Conservation (phyloP, 2,329 filamentous ascomycete species). For the Mollisiaceae sp. region DNA sequence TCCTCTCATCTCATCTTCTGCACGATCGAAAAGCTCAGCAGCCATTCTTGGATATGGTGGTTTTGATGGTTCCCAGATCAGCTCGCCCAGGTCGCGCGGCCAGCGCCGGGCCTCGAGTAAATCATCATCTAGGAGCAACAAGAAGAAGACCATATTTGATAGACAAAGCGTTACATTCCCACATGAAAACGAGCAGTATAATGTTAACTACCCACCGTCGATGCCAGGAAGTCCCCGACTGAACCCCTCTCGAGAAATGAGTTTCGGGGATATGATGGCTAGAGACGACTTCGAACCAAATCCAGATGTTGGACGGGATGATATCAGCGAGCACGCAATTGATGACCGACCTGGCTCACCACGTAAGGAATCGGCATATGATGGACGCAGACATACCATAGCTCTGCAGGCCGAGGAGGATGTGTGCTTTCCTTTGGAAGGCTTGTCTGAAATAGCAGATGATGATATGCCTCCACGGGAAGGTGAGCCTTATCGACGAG, state of each 20-base stretch:
- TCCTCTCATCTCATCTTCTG: conserved; percentile 57
- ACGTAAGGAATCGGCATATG: conserved; percentile 34
- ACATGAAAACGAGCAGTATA: conserved; percentile 54
- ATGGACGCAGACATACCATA: conserved; percentile 60
- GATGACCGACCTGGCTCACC: conserved; percentile 41
- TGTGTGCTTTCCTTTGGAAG: conserved; percentile 87
- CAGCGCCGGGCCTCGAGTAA: conserved; percentile 41
- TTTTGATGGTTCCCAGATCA: conserved; percentile 30
- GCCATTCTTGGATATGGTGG: conserved; percentile 30
- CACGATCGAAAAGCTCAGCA: conserved; percentile 42
- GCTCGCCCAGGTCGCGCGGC: conserved; percentile 5
- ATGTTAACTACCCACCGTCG: conserved; percentile 73
- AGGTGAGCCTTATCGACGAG: conserved; percentile 44
- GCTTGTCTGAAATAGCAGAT: conserved; percentile 79
- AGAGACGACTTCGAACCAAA: conserved; percentile 61
- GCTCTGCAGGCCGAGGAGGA: conserved; percentile 77
- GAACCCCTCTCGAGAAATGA: conserved; percentile 57
- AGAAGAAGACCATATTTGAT: conserved; percentile 40
- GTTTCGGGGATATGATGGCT: conserved; percentile 73
- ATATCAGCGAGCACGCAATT: conserved; percentile 35
- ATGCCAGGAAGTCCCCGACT: conserved; percentile 66
- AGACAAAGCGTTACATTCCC: conserved; percentile 33
- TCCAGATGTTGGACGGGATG: conserved; percentile 29
- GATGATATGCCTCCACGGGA: conserved; percentile 67
- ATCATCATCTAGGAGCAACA: conserved; percentile 51